Evolutionary conservation across 805 yeast genomes (phyloP), one percentile per base, ranked within the genome.

Genomic region (Schwanniomyces sp.): DNA sequence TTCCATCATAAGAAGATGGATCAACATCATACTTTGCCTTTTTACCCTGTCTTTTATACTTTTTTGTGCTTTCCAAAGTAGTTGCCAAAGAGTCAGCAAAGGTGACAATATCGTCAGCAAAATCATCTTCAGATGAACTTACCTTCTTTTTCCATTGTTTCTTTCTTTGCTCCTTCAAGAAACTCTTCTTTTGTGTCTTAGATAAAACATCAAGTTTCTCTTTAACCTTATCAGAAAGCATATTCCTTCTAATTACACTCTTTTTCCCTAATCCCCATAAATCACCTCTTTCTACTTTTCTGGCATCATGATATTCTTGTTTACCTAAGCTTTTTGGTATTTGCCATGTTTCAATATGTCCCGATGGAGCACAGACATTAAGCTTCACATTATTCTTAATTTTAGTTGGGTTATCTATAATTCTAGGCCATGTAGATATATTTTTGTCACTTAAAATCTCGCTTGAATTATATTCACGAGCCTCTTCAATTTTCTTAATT

Each of bases 231-330:
- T 63, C 73, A 16, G 66, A 54, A 10, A 73, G 43, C 34, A 51
- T 54, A 45, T 62, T 64, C 54, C 65, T 68, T 7, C 67, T 69
- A 11, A 57, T 56, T 2, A 61, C 65, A 28, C 66, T 58, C 57
- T 73, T 73, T 54, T 64, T 64, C 8, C 65, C 74, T 16, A 57
- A 58, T 1, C 87, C 85, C 99, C 98, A 94, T 44, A 85, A 67
- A 62, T 94, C 99, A 18, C 97, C 96, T 60, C 80, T 79, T n/a
- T 66, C 66, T 0, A 89, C 81, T 63, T 94, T 92, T 46, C 97
- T 76, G 0, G 96, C 96, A 70, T 94, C 98, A 59, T 88, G 95
- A 56, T 89, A 94, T 2, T 74, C 81, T 51, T 81, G 86, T 51
- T 82, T 81, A 5, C 89, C 87, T 46, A 80, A 75, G 16, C 95